Evolutionary conservation across 257 asterid genomes (phyloP).

Genomic region (Jaltomata sinuosa): DNA sequence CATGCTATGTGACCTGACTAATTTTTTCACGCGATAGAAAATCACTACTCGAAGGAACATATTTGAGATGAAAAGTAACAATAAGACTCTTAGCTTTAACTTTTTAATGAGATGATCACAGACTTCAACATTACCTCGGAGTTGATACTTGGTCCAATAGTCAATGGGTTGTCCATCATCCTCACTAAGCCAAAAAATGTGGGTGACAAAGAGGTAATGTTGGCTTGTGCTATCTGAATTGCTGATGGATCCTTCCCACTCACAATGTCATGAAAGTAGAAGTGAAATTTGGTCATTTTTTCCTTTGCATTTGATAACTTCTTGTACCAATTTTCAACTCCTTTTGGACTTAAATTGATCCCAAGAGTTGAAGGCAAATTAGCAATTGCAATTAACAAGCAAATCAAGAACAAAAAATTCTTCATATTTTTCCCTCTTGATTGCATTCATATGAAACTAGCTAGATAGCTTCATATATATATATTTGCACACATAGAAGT

Average conservation of each 20-base stretch:
- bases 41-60: not conserved
- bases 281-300: not conserved
- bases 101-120: not conserved
- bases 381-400: not conserved
- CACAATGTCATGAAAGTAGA: not conserved
- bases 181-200: not conserved
- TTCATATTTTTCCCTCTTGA: not conserved
- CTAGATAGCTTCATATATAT: not conserved
- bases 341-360: not conserved
- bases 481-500: not conserved
- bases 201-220: not conserved
- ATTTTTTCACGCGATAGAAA: not conserved
- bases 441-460: not conserved
- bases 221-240: not conserved
- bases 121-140: not conserved
- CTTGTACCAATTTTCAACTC: not conserved
- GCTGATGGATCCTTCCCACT: not conserved
- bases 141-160: not conserved
- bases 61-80: not conserved
- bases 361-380: not conserved
- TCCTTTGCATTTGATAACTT: not conserved
- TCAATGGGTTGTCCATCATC: not conserved
- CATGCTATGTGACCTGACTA: not conserved
- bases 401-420: not conserved
- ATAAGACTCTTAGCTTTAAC: not conserved